phyloP scores from a whole-genome alignment of 805 yeast genomes.

The Candida ulmi region DNA sequence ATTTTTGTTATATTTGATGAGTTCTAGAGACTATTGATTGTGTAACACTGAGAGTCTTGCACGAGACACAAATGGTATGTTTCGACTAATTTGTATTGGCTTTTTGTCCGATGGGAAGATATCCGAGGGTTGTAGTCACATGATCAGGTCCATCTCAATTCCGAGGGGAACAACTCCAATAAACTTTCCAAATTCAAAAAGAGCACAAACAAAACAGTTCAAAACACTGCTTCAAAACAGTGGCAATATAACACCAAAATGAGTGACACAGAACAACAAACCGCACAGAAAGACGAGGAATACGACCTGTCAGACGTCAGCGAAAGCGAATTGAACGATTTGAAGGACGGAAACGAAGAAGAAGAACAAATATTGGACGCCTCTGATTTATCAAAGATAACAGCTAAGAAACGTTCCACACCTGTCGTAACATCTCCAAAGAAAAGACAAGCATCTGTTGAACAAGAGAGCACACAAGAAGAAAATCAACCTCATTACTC shows the following conservation, averaged over 20 bases:
- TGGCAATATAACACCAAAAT: neutral
- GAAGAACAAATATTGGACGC: neutral
- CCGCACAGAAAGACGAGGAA: conserved; percentile 1
- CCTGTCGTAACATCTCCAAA: neutral
- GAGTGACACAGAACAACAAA: neutral
- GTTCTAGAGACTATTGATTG: no score
- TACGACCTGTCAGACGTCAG: conserved; percentile 4
- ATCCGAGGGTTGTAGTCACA: no score
- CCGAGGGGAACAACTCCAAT: no score
- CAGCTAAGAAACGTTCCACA: conserved; percentile 4
- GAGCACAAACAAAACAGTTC: no score
- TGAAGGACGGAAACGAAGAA: conserved; percentile 6
- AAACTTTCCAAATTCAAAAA: no score
- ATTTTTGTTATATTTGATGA: conserved; percentile 14
- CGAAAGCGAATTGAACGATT: conserved; percentile 1
- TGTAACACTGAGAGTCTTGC: no score
- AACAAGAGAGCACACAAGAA: neutral
- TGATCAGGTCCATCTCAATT: no score
- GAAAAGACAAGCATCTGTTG: neutral
- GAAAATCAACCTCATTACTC: conserved; percentile 17
- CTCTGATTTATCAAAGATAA: conserved; percentile 1
- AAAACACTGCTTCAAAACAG: neutral
- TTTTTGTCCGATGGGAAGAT: neutral
- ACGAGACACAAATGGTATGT: no score
- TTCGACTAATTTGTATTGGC: no score